These are phyloP conservation scores for Ilex aquifolium DNA, from an alignment of 257 asterid genomes.

Conservation along the genomic window DNA sequence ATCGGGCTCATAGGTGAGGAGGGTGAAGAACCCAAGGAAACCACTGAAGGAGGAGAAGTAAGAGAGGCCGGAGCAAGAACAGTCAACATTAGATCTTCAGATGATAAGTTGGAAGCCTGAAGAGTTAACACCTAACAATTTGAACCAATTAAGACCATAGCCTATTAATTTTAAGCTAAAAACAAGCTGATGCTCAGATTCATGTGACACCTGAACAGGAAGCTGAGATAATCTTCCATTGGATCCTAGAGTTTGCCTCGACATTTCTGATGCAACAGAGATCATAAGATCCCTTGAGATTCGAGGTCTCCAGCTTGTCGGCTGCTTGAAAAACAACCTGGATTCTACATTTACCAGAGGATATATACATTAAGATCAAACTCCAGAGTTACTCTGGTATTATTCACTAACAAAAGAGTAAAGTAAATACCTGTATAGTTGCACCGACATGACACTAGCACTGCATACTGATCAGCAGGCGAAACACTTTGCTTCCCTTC, in stretches of 20 bases:
- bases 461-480: constrained; percentile 64
- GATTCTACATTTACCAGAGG: constrained; percentile 44
- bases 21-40: constrained; percentile 66
- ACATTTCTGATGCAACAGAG: constrained; percentile 94
- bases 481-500: constrained; percentile 48
- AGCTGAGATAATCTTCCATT: constrained; percentile 59
- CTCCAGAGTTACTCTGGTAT: constrained; percentile 7
- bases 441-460: constrained; percentile 95
- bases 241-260: constrained; percentile 61
- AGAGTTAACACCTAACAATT: constrained; percentile 82
- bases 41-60: constrained; percentile 86
- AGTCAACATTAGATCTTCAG: constrained; percentile 79
- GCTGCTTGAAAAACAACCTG: constrained; percentile 84
- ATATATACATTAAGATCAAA: constrained; percentile 21
- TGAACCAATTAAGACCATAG: constrained; percentile 23
- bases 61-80: constrained; percentile 97
- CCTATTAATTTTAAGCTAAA: constrained; percentile 10
- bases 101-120: constrained; percentile 92
- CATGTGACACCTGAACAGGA: constrained; percentile 72
- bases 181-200: constrained; percentile 15
- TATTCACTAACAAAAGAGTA: not conserved
- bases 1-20: constrained; percentile 53
- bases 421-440: constrained; percentile 69
- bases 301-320: constrained; percentile 87
- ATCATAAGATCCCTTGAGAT: constrained; percentile 88